Base-by-base conservation (phyloP, 495 filamentous ascomycete species). In the Trichoderma erinaceum region DNA sequence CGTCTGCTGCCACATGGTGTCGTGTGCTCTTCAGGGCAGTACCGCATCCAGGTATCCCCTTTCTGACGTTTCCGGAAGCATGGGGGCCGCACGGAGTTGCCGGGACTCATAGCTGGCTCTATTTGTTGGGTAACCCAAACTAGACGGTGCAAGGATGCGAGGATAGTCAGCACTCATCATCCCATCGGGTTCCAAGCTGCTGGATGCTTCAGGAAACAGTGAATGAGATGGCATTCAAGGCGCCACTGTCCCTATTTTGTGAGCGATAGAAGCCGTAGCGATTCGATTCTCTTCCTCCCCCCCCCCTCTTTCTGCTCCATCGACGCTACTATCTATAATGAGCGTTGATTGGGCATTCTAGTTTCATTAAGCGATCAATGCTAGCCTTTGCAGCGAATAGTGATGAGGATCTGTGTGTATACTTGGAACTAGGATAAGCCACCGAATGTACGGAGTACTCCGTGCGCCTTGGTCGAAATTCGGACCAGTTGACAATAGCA, bases 11-110 rank as follows among this genome's bases (percentile, higher is more conserved):
- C 56, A 32, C 56, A 61, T 32, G 56, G 56, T 61, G 56, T 61
- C 56, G 56, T 61, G 56, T 61, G 56, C 56, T 32, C 56, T 21
- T 16, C 56, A 27, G 35, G 35, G 11, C 23, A 61, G 11, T 23
- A 29, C 56, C 56, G 56, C 23, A 61, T 61, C 56, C 3, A 25
- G 5, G 5, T 16, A 32, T 61, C 56, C 56, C 56, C 23, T 61
- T 61, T 61, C 27, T 61, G 56, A 29, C 56, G 27, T 29, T 27
- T 61, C 27, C 56, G 11, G 21, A 61, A 25, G 56, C 56, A 25
- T 61, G 56, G 56, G 56, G 56, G 50, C 23, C 21, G 56, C 56
- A 61, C 56, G 56, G 56, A 61, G 56, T 61, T 61, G 56, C 56
- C 56, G 56, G 56, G 10, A 32, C 56, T 18, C 56, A 27, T 11